Evolutionary conservation across 2,329 filamentous ascomycete genomes (phyloP).

Genomic region (Rutstroemia sydowiana): DNA sequence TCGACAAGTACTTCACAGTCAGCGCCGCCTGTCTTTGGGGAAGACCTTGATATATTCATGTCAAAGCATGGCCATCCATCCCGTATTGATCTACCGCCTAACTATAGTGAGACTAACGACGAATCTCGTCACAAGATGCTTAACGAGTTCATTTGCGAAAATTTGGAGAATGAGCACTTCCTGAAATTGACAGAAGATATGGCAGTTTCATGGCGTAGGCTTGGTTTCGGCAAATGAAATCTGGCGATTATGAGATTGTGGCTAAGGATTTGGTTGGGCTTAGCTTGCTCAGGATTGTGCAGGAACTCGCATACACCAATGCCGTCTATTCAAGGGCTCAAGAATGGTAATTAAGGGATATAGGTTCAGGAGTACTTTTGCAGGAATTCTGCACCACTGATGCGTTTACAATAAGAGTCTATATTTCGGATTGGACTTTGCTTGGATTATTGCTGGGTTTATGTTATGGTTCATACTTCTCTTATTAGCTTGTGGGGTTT

Average conservation of each 20-base stretch:
- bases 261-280: background rate
- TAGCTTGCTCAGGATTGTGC: background rate
- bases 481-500: too few relatives aligned
- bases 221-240: constrained; percentile 35
- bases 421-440: background rate
- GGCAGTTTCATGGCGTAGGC: constrained; percentile 40
- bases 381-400: background rate
- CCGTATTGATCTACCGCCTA: background rate
- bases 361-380: background rate
- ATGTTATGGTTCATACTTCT: background rate
- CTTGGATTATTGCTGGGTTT: background rate
- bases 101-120: constrained; percentile 20
- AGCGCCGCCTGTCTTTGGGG: background rate
- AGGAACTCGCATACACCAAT: too few relatives aligned
- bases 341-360: background rate
- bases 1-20: background rate
- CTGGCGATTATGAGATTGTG: background rate
- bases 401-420: too few relatives aligned
- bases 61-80: background rate
- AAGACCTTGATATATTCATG: background rate
- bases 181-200: constrained; percentile 43
- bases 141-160: constrained; percentile 43
- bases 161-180: constrained; percentile 42
- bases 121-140: constrained; percentile 36
- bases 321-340: too few relatives aligned